Base-by-base conservation (phyloP, 495 filamentous ascomycete species). In the Cercophora sp. region DNA sequence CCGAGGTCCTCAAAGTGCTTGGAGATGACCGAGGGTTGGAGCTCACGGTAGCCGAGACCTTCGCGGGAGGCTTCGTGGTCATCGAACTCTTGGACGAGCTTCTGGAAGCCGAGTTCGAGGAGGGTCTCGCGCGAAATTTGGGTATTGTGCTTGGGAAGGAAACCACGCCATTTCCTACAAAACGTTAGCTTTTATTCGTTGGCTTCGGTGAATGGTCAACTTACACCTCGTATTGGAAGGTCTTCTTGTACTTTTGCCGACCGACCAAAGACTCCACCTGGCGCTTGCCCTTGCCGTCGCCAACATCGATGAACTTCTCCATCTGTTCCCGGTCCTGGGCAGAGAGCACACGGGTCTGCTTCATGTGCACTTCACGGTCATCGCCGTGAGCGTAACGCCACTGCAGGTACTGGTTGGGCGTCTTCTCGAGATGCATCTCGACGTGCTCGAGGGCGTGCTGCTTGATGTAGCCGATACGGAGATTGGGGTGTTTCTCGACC, bases 381-480 rank as follows among this genome's bases (percentile, higher is more conserved):
- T 96, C 92, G 58, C 93, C 93, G 64, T 96, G 88, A 45, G 88
- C 88, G 63, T 97, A 99, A 54, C 93, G 89, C 93, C 93, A 99
- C 75, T 96, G 92, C 26, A 99, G 79, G 64, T 99, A 99, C 70
- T 99, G 93, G 64, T 92, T 96, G 8, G 93, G 93, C 3, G 93
- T 99, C 81, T 97, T 97, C 68, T 99, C 93, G 58, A 99, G 79
- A 64, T 99, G 93, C 92, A 96, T 94, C 73, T 97, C 91, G 9
- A 99, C 92, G 81, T 97, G 93, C 77, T 99, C 93, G 9, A 99
- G 81, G 16, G 94, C 95, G 67, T 97, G 94, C 73, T 99, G 94
- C 76, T 96, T 96, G 79, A 97, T 96, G 78, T 97, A 97, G 40
- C 94, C 94, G 63, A 99, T 96, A 77, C 94, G 94, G 44, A 99